Evolutionary conservation across 257 asterid species (phyloP).

Genomic region (Buddleja alternifolia): DNA sequence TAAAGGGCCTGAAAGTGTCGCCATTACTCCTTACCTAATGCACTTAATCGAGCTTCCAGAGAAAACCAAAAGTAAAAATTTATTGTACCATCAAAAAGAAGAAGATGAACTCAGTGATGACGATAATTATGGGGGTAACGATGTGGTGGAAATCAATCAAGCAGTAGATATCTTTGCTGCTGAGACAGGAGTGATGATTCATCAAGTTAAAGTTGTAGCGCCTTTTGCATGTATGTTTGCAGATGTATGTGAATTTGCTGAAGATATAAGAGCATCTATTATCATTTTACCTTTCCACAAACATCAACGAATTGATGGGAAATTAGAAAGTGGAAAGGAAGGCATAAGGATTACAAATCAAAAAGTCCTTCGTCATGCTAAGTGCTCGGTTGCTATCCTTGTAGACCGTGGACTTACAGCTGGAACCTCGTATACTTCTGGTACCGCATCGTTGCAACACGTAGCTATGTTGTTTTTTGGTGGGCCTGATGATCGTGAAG

Average conservation of each 20-base stretch:
- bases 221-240: constrained; percentile 66
- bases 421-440: constrained; percentile 44
- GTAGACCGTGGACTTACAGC: constrained; percentile 91
- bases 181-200: constrained; percentile 72
- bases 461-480: constrained; percentile 87
- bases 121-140: constrained; percentile 93
- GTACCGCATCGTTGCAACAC: constrained; percentile 70
- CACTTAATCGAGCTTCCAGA: constrained; percentile 94
- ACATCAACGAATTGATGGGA: constrained; percentile 96
- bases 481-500: constrained; percentile 97
- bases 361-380: constrained; percentile 80
- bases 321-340: constrained; percentile 84
- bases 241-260: constrained; percentile 74
- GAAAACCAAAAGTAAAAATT: constrained; percentile 51
- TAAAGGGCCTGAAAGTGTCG: constrained; percentile 59
- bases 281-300: constrained; percentile 91
- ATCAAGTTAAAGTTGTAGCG: constrained; percentile 72
- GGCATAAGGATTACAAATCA: constrained; percentile 84
- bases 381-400: constrained; percentile 80
- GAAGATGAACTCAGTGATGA: constrained; percentile 91
- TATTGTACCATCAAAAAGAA: constrained; percentile 80
- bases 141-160: constrained; percentile 90
- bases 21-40: constrained; percentile 79
- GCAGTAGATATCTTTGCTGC: constrained; percentile 78
- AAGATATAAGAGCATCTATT: constrained; percentile 72